These are phyloP conservation scores for Sphaerosporella brunnea DNA, from an alignment of 495 filamentous ascomycete species.

Conservation along the genomic window DNA sequence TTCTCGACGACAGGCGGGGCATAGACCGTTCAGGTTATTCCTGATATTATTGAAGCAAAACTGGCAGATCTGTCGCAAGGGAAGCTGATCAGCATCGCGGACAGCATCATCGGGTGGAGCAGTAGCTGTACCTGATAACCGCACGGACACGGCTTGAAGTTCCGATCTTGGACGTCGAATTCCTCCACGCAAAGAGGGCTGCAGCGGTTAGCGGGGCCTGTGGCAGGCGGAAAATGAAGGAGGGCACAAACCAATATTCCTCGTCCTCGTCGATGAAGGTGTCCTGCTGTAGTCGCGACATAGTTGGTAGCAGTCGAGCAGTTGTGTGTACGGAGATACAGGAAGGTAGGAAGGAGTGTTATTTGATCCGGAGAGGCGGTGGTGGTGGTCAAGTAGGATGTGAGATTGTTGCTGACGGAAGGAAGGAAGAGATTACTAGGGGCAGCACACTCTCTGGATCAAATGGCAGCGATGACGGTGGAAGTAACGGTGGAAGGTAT, in stretches of 20 bases:
- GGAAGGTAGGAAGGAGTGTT: not conserved
- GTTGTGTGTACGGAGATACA: not conserved
- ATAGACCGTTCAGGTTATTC: slow-evolving; percentile 83
- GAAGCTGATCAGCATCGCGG: not conserved
- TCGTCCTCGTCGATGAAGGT: slow-evolving; percentile 96
- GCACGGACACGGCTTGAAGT: slow-evolving; percentile 94
- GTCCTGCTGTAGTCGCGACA: slow-evolving; percentile 49
- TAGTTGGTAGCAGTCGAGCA: slow-evolving; percentile 1
- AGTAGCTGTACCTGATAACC: slow-evolving; percentile 65
- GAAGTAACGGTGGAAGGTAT: too few relatives aligned
- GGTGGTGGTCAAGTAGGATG: not conserved
- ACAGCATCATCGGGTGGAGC: slow-evolving; percentile 18
- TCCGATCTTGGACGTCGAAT: slow-evolving; percentile 90
- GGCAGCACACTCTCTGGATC: not conserved
- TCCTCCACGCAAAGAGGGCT: slow-evolving; percentile 98
- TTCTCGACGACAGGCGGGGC: slow-evolving; percentile 82
- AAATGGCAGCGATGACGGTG: too few relatives aligned
- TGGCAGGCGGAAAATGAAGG: not conserved
- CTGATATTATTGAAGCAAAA: slow-evolving; percentile 99
- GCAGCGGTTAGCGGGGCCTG: slow-evolving; percentile 9
- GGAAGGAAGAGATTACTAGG: not conserved
- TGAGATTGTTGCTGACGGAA: not conserved
- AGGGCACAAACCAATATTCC: slow-evolving; percentile 50
- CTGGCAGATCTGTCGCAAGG: slow-evolving; percentile 63
- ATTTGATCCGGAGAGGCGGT: too few relatives aligned